Percentiles rank a stretch among this genome's conserved stretches.
Evolutionary conservation across 768 basidiomycete species (phyloP).

Genomic region (Cystobasidium ongulense): DNA sequence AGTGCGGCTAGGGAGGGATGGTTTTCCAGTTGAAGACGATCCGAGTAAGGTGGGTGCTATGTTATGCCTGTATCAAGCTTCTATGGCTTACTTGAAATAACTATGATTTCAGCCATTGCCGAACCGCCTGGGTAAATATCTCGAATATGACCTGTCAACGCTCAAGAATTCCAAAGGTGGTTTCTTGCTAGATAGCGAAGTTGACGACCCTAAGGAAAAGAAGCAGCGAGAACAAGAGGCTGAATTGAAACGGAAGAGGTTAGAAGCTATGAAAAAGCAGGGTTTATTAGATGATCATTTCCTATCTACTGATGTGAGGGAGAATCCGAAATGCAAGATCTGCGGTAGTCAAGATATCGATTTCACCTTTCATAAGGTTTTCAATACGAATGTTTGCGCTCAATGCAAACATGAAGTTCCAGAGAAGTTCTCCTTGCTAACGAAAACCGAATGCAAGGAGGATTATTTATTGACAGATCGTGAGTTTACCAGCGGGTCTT

Average conservation of each 20-base stretch:
- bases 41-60: constrained; percentile 29
- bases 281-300: constrained; percentile 34
- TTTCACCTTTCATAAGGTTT: constrained; percentile 67
- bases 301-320: constrained; percentile 5
- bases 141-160: constrained; percentile 35
- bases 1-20: constrained; percentile 30
- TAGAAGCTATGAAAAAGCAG: constrained; percentile 36
- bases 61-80: no score
- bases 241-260: constrained; percentile 51
- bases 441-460: constrained; percentile 98
- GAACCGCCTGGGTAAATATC: constrained; percentile 29
- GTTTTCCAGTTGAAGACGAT: constrained; percentile 17
- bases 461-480: constrained; percentile 93
- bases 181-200: constrained; percentile 80
- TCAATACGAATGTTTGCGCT: constrained; percentile 76
- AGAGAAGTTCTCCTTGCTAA: constrained; percentile 86
- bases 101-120: constrained; percentile 23
- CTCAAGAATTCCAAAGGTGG: constrained; percentile 77
- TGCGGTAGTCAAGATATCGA: constrained; percentile 87
- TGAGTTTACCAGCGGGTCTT: constrained; percentile 46
- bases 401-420: constrained; percentile 80
- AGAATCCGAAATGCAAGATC: constrained; percentile 79
- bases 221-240: constrained; percentile 72
- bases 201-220: constrained; percentile 65
- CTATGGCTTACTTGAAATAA: no score